Base-by-base conservation (phyloP, 2,329 filamentous ascomycete species). In the Teratosphaeria epicoccoides region DNA sequence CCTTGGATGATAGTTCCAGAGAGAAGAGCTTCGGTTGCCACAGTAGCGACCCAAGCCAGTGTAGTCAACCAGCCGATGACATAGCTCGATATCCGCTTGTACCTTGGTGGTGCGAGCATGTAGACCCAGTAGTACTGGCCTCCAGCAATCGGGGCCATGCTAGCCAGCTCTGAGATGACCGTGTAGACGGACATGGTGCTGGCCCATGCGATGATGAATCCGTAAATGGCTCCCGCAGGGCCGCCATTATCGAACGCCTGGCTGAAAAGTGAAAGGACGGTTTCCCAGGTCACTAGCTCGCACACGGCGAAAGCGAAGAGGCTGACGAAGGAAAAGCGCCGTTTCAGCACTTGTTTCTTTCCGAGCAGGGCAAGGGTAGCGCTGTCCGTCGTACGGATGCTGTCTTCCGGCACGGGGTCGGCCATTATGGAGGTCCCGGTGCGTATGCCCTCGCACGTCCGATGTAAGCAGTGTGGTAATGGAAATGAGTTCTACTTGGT, bases 171-270 rank as follows among this genome's bases (percentile, higher is more conserved):
- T 1, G 69, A 71, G 44, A 76, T 70, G 14, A 73, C 71, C 0
- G 69, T 71, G 55, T 75, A 76, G 3, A 72, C 68, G 0, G 68
- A 73, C 50, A 79, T 57, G 0, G 73, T 78, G 1, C 71, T 73
- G 17, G 66, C 59, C 73, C 74, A 78, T 17, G 75, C 72, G 46
- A 78, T 71, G 26, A 79, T 68, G 63, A 73, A 79, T 46, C 75
- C 74, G 56, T 76, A 78, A 9, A 78, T 61, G 6, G 76, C 63
- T 4, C 76, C 75, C 1, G 73, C 69, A 11, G 75, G 72, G 4
- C 73, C 73, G 14, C 73, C 72, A 59, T 74, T 75, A 23, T 69
- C 60, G 44, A 71, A 66, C 1, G 69, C 66, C 54, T 74, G 64
- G 49, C 59, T 64, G 58, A 74, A 73, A 11, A 73, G 59, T 3